Percentiles rank a stretch among this genome's conserved stretches.
These are phyloP conservation scores for Fusarium multiceps DNA, from an alignment of 2,329 filamentous ascomycete species.

Conservation along the genomic window DNA sequence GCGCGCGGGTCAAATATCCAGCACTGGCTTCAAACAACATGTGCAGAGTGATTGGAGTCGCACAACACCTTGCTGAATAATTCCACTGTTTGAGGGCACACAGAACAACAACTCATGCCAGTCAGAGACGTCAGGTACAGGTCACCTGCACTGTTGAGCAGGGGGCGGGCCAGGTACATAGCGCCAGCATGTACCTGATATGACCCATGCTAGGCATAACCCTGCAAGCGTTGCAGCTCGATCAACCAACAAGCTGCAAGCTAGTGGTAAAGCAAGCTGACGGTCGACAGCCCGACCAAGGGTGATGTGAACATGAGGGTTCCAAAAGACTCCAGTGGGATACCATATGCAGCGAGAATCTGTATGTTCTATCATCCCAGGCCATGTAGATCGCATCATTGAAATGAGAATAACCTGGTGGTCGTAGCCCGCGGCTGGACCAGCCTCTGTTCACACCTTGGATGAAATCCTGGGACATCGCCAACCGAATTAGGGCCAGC, in stretches of 20 bases:
- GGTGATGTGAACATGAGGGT: conserved; percentile 8
- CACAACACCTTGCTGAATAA: conserved; percentile 34
- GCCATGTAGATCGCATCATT: not conserved
- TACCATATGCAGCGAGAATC: not conserved
- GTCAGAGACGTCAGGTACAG: conserved; percentile 52
- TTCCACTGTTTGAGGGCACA: conserved; percentile 22
- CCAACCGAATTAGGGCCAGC: conserved; percentile 39
- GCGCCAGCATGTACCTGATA: conserved; percentile 46
- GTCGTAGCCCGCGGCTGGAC: conserved; percentile 11
- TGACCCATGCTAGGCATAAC: conserved; percentile 41
- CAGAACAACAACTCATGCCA: conserved; percentile 27
- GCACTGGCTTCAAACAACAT: conserved; percentile 13
- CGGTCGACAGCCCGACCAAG: conserved; percentile 15
- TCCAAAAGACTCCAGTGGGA: not conserved
- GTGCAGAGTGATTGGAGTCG: conserved; percentile 19
- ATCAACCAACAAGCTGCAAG: conserved; percentile 29
- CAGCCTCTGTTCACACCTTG: conserved; percentile 15
- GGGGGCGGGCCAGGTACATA: conserved; percentile 51
- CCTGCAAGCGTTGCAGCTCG: conserved; percentile 42
- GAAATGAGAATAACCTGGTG: conserved; percentile 1
- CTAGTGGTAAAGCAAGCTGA: conserved; percentile 32
- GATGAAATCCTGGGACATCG: conserved; percentile 29
- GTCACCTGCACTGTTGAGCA: conserved; percentile 52
- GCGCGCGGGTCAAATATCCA: conserved; percentile 24
- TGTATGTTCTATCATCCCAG: not conserved